Conservation (phyloP, 2,329 filamentous ascomycete species). For the Zymoseptoria ardabiliae region DNA sequence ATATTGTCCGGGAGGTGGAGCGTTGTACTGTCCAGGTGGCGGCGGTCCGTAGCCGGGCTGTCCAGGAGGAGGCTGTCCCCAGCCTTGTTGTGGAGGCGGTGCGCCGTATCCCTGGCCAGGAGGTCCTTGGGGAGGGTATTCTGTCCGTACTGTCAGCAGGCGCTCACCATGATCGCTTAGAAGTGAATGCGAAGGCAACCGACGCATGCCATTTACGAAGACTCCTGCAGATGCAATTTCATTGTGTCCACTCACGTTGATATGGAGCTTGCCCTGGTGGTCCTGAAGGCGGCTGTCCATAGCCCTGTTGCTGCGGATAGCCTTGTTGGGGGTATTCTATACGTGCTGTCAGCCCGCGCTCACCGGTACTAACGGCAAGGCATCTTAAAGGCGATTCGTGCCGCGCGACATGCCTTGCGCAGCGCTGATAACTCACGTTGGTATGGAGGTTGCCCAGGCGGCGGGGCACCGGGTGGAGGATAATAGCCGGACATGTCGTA, state of each 20-base stretch:
- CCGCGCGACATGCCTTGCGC: neutral
- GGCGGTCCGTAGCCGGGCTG: constrained; percentile 11
- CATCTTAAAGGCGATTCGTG: neutral
- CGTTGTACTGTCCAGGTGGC: constrained; percentile 16
- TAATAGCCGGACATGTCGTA: constrained; percentile 12
- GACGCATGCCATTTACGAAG: neutral
- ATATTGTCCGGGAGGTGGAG: constrained; percentile 11
- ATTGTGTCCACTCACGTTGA: constrained; percentile 11
- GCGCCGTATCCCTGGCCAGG: constrained; percentile 12
- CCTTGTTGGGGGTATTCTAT: constrained; percentile 14
- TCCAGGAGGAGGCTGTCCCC: constrained; percentile 17
- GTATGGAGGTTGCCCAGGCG: constrained; percentile 5
- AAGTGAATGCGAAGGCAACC: neutral
- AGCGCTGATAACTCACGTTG: constrained; percentile 9
- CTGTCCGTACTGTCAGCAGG: constrained; percentile 8
- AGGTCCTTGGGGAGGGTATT: constrained; percentile 12
- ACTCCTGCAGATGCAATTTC: neutral
- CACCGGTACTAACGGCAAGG: neutral
- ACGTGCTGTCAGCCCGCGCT: constrained; percentile 6
- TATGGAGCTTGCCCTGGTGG: constrained; percentile 2
- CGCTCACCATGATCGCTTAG: neutral
- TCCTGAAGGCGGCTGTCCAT: constrained; percentile 7
- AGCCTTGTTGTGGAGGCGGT: constrained; percentile 13
- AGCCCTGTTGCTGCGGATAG: neutral
- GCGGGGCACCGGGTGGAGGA: constrained; percentile 5